These are phyloP conservation scores for Inga leiocalycina DNA, from an alignment of 306 rosid genomes.

Conservation along the genomic window DNA sequence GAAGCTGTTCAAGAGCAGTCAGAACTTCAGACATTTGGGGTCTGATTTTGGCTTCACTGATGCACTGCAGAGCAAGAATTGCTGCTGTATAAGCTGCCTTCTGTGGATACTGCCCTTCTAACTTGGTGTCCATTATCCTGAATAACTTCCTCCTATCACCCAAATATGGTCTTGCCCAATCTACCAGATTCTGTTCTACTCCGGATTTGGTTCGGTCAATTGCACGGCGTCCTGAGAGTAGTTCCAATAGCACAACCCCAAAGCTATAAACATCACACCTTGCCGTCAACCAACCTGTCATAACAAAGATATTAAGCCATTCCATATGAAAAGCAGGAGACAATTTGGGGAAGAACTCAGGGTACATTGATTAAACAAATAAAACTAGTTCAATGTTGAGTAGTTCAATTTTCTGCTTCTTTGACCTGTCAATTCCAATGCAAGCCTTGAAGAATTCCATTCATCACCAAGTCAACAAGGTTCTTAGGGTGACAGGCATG, in stretches of 20 bases:
- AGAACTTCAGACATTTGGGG: slow-evolving; percentile 68
- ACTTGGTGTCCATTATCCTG: slow-evolving; percentile 77
- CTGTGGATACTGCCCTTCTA: slow-evolving; percentile 73
- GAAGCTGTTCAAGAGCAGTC: slow-evolving; percentile 52
- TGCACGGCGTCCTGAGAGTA: slow-evolving; percentile 67
- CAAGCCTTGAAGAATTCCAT: not conserved
- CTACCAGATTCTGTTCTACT: slow-evolving; percentile 61
- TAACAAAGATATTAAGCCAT: not conserved
- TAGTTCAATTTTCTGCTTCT: not conserved
- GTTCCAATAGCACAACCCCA: slow-evolving; percentile 71
- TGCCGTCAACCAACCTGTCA: slow-evolving; percentile 63
- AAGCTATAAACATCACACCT: slow-evolving; percentile 76
- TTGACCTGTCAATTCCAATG: slow-evolving; percentile 1
- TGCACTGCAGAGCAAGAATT: slow-evolving; percentile 57
- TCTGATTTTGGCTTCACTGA: slow-evolving; percentile 54
- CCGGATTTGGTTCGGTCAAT: slow-evolving; percentile 55
- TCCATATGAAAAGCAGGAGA: not conserved
- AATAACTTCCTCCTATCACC: slow-evolving; percentile 61
- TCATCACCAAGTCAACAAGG: not conserved
- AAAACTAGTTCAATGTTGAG: not conserved
- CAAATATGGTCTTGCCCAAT: slow-evolving; percentile 68
- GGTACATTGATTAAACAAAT: not conserved
- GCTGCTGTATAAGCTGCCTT: slow-evolving; percentile 64
- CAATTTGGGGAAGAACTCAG: not conserved
- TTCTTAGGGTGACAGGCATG: not conserved